These are phyloP conservation scores for Entophlyctis helioformis DNA, from an alignment of 192 early-diverging fungal genomes.

Conservation along the genomic window DNA sequence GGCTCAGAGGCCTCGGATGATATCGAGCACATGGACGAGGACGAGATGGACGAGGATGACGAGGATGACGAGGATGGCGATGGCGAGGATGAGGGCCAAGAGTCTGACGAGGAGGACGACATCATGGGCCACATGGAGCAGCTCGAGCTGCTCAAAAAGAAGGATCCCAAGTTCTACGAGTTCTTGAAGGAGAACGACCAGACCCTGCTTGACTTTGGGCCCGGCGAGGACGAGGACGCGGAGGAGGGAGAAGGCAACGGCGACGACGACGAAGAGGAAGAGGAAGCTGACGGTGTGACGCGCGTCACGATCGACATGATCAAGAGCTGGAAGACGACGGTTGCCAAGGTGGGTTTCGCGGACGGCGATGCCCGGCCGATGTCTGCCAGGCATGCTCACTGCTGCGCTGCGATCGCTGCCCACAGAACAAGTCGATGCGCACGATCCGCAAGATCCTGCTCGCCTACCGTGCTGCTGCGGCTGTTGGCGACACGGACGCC, in stretches of 20 bases:
- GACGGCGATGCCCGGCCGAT: too few species aligned
- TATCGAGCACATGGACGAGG: slow-evolving; percentile 65
- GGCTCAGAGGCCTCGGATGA: slow-evolving; percentile 46
- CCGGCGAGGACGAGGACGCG: slow-evolving; percentile 14
- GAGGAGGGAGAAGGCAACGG: slow-evolving; percentile 17
- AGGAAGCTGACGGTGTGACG: slow-evolving; percentile 21
- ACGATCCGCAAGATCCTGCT: slow-evolving; percentile 62
- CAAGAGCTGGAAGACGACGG: slow-evolving; percentile 50
- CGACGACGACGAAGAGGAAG: slow-evolving; percentile 10
- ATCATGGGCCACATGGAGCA: slow-evolving; percentile 64
- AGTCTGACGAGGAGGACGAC: slow-evolving; percentile 41
- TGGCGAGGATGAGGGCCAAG: slow-evolving; percentile 18
- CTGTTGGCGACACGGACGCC: slow-evolving; percentile 57
- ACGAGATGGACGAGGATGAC: slow-evolving; percentile 67
- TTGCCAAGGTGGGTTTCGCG: slow-evolving; percentile 11
- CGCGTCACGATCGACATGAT: slow-evolving; percentile 66
- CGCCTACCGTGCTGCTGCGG: slow-evolving; percentile 68
- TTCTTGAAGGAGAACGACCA: slow-evolving; percentile 81
- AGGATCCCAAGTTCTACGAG: slow-evolving; percentile 88
- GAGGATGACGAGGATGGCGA: slow-evolving; percentile 17
- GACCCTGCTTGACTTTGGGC: slow-evolving; percentile 64
- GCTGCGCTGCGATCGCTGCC: too few species aligned
- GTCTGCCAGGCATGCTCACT: too few species aligned
- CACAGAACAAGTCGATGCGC: slow-evolving; percentile 50
- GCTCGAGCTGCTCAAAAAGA: slow-evolving; percentile 69